Evolutionary conservation across 106 monocot species (phyloP).

Genomic region (Allium fistulosum): DNA sequence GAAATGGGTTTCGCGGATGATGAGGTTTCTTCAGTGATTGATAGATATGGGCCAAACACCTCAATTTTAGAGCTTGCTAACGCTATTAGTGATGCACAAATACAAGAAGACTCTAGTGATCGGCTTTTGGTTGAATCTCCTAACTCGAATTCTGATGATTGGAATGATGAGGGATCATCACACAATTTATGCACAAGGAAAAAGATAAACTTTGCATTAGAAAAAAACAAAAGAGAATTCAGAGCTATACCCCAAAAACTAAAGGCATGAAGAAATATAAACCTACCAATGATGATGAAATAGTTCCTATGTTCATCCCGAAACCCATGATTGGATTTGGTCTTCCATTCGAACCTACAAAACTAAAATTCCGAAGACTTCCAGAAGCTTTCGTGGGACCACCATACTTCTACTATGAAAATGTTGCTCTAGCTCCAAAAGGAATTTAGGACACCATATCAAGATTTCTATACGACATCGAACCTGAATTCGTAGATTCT

Average conservation of each 20-base stretch:
- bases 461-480: no score
- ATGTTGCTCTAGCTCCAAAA: no score
- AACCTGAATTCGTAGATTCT: no score
- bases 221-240: slow-evolving; percentile 7
- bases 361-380: no score
- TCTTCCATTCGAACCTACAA: no score
- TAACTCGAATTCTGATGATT: not conserved
- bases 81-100: not conserved
- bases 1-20: no score
- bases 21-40: no score
- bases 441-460: no score
- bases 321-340: not conserved
- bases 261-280: not conserved
- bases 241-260: not conserved
- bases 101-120: slow-evolving; percentile 4
- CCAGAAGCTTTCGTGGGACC: no score
- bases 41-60: not conserved
- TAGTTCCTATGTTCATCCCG: not conserved
- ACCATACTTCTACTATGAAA: no score
- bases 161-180: not conserved
- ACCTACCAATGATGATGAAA: not conserved
- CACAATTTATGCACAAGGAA: not conserved
- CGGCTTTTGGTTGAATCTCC: not conserved
- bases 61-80: slow-evolving; percentile 1
- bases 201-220: not conserved